Evolutionary conservation across 2,329 filamentous ascomycete species (phyloP), one percentile per base, ranked within the genome.

Genomic region (Cercospora sp.): DNA sequence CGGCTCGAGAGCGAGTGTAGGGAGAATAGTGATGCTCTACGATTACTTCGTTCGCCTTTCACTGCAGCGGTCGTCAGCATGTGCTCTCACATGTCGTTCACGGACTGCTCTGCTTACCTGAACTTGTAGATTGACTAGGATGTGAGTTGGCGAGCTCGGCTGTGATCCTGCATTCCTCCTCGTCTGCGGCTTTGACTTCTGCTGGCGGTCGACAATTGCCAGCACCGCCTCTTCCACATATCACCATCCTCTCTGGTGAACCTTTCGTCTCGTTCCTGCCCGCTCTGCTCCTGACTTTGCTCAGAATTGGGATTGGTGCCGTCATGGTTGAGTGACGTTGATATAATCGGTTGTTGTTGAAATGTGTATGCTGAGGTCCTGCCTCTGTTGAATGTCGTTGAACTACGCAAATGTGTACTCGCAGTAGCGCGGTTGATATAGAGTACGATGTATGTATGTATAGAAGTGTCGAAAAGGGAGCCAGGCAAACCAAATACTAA

Each of bases 141-240:
- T 67, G 59, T 57, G 57, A 61, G 37, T 61, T 65, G 24, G 60
- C 34, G 21, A 63, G 40, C 37, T 66, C 61, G 24, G 63, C 70
- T 67, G 71, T 67, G 61, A 71, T 55, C 59, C 43, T 63, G 21
- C 61, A 64, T 43, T 64, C 66, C 59, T 64, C 61, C 32, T 67
- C 61, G 58, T 67, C 66, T 16, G 59, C 58, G 7, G 66, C 66
- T 49, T 68, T 63, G 21, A 66, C 62, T 28, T 67, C 60, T 30
- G 70, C 66, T 40, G 69, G 66, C 12, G 66, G 28, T 34, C 55
- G 55, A 37, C 55, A 59, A 30, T 73, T 73, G 26, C 71, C 71
- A 30, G 71, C 70, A 28, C 71, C 71, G 18, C 71, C 71, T 45
- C 69, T 67, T 7, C 71, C 71, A 55, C 67, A 63, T 6, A 67